phyloP scores from a whole-genome alignment of 306 rosid species.

The apple (Malus domestica) region DNA sequence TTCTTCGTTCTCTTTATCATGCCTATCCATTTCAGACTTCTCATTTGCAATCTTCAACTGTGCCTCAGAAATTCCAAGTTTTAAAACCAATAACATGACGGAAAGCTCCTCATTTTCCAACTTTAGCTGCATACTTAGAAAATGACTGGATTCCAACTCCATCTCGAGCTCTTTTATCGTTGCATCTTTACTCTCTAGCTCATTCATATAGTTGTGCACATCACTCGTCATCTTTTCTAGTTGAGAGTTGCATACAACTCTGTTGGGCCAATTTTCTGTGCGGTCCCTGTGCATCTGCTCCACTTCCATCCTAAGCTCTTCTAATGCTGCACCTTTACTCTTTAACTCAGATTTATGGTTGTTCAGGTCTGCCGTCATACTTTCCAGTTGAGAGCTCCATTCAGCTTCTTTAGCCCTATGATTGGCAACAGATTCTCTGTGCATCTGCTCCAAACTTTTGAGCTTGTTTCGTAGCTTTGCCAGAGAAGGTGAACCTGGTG shows the following conservation, averaged over 20 bases:
- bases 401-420: slow-evolving; percentile 55
- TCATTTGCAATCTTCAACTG: slow-evolving; percentile 38
- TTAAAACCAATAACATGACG: slow-evolving; percentile 52
- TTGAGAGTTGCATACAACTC: slow-evolving; percentile 1
- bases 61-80: slow-evolving; percentile 52
- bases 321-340: slow-evolving; percentile 9
- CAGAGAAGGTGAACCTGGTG: slow-evolving; percentile 55
- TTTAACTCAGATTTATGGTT: neutral
- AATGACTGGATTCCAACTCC: slow-evolving; percentile 45
- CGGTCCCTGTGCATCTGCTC: slow-evolving; percentile 11
- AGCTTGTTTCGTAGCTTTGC: slow-evolving; percentile 55
- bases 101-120: slow-evolving; percentile 68
- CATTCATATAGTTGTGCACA: slow-evolving; percentile 31
- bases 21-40: slow-evolving; percentile 29
- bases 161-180: slow-evolving; percentile 32
- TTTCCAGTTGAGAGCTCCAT: slow-evolving; percentile 36
- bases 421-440: slow-evolving; percentile 38
- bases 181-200: slow-evolving; percentile 39
- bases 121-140: slow-evolving; percentile 41
- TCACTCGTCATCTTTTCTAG: slow-evolving; percentile 12
- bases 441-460: slow-evolving; percentile 47
- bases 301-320: slow-evolving; percentile 12
- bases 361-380: slow-evolving; percentile 15
- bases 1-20: slow-evolving; percentile 35
- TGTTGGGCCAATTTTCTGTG: neutral